A percentile compares a stretch with the other conserved stretches of the same genome.
Evolutionary conservation across 139 green algal species (phyloP).

Genomic region (Coccomyxa sp.): DNA sequence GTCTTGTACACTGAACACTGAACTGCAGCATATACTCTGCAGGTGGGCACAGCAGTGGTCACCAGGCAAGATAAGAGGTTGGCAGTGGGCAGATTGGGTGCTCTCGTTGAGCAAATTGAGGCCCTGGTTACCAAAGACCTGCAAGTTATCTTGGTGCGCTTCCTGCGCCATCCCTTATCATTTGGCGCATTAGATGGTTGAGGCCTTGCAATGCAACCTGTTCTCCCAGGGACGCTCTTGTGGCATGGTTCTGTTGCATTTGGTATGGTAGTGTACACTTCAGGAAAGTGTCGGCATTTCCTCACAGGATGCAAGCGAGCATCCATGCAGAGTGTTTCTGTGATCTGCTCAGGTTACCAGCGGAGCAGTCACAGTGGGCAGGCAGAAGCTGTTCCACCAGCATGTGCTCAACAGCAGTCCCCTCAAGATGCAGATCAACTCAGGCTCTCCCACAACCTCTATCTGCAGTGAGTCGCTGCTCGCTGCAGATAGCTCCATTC

Average conservation of each 20-base stretch:
- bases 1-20: background rate
- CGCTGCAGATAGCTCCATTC: background rate
- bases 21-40: background rate
- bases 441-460: background rate
- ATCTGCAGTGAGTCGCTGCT: background rate
- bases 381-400: constrained; percentile 53
- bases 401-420: constrained; percentile 43
- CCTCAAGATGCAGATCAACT: constrained; percentile 36
- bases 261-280: no score
- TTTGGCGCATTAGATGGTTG: no score
- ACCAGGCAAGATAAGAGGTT: constrained; percentile 36
- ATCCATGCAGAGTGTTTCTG: no score
- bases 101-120: constrained; percentile 51
- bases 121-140: constrained; percentile 30
- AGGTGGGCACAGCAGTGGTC: constrained; percentile 51
- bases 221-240: no score
- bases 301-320: no score
- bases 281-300: no score
- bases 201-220: no score
- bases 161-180: no score
- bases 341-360: constrained; percentile 25
- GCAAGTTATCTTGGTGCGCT: constrained; percentile 46
- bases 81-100: constrained; percentile 36
- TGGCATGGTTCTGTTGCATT: no score
- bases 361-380: constrained; percentile 48